phyloP scores from a whole-genome alignment of 768 basidiomycete genomes.

The Phylloporus rhodoxanthus region DNA sequence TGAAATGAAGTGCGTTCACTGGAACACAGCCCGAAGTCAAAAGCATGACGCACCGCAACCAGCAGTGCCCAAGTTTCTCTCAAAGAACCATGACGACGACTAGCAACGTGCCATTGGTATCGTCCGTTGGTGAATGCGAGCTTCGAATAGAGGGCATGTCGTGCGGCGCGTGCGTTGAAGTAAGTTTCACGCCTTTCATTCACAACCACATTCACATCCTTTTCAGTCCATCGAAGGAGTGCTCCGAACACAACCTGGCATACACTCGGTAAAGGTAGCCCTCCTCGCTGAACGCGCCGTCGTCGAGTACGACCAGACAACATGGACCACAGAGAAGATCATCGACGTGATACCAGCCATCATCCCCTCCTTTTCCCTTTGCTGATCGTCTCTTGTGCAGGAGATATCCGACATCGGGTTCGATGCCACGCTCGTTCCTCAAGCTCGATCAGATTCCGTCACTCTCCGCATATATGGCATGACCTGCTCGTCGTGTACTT shows the following conservation, averaged over 20 bases:
- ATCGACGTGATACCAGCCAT: slow-evolving; percentile 43
- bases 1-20: slow-evolving; percentile 5
- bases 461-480: slow-evolving; percentile 84
- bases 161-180: slow-evolving; percentile 84
- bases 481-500: slow-evolving; percentile 81
- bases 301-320: slow-evolving; percentile 77
- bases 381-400: slow-evolving; percentile 34
- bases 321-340: slow-evolving; percentile 81
- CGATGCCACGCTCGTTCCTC: slow-evolving; percentile 74
- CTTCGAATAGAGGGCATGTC: slow-evolving; percentile 87
- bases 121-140: slow-evolving; percentile 43
- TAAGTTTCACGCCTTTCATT: slow-evolving; percentile 29
- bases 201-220: not conserved
- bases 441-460: slow-evolving; percentile 57
- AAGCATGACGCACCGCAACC: not conserved
- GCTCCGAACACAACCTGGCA: slow-evolving; percentile 80
- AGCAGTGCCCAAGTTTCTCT: slow-evolving; percentile 1
- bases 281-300: slow-evolving; percentile 92
- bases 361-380: not conserved
- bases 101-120: slow-evolving; percentile 6
- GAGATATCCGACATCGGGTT: slow-evolving; percentile 94
- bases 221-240: slow-evolving; percentile 77
- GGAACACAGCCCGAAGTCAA: not conserved
- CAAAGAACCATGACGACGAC: slow-evolving; percentile 4
- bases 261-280: slow-evolving; percentile 87